A percentile compares a stretch with the other conserved stretches of the same genome.
These are phyloP conservation scores for Aspergillus ibericus DNA, from an alignment of 2,329 filamentous ascomycete genomes.

Conservation along the genomic window DNA sequence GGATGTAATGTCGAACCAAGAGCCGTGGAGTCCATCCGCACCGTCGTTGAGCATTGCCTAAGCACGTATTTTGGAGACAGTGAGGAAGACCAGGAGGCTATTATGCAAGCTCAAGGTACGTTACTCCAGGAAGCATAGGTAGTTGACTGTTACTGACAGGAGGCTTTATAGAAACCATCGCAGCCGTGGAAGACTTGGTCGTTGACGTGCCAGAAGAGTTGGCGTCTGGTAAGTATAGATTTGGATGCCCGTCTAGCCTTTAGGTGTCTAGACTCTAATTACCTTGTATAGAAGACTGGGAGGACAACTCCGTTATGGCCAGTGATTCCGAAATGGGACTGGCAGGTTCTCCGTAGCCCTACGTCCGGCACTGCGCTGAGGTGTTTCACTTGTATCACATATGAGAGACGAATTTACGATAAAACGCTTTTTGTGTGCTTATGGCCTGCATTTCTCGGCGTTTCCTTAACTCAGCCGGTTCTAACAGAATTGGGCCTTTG, in stretches of 20 bases:
- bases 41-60: constrained; percentile 41
- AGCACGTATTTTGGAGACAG: constrained; percentile 37
- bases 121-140: not conserved
- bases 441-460: constrained; percentile 26
- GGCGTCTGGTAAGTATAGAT: constrained; percentile 37
- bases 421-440: constrained; percentile 16
- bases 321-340: constrained; percentile 45
- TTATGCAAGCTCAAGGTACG: constrained; percentile 38
- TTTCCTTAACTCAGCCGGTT: constrained; percentile 17
- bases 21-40: constrained; percentile 37
- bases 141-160: constrained; percentile 11
- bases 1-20: constrained; percentile 35
- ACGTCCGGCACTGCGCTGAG: not conserved
- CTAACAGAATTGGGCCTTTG: constrained; percentile 13
- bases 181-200: constrained; percentile 36
- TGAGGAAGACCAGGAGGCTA: constrained; percentile 37
- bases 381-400: constrained; percentile 22
- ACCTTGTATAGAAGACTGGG: constrained; percentile 44
- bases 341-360: constrained; percentile 35
- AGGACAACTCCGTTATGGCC: constrained; percentile 41
- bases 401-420: constrained; percentile 30
- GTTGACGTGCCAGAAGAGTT: constrained; percentile 41
- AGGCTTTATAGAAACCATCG: constrained; percentile 28
- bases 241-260: constrained; percentile 26
- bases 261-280: constrained; percentile 39